Evolutionary conservation across 2,329 filamentous ascomycete species (phyloP).

Genomic region (Seiridium cupressi): DNA sequence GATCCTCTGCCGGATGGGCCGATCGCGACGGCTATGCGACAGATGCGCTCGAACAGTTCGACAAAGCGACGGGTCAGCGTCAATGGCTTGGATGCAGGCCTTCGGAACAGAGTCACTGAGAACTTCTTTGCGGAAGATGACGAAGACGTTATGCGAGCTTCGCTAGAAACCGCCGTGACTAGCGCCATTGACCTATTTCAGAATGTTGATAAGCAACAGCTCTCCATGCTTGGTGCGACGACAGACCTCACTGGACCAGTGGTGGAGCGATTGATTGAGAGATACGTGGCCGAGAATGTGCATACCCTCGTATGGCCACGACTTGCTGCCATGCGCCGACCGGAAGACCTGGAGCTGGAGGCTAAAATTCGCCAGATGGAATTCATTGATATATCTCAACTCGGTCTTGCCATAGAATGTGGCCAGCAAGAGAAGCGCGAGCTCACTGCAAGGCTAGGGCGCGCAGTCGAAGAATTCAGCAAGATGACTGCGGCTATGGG

Average conservation of each 20-base stretch:
- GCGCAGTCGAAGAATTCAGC: conserved; percentile 84
- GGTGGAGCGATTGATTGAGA: conserved; percentile 91
- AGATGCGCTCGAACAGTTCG: conserved; percentile 51
- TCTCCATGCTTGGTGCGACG: conserved; percentile 86
- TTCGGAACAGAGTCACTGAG: conserved; percentile 51
- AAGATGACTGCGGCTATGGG: conserved; percentile 76
- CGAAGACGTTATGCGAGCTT: conserved; percentile 84
- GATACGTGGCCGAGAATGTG: conserved; percentile 90
- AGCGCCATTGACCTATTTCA: conserved; percentile 95
- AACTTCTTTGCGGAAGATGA: conserved; percentile 81
- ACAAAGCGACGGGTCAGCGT: conserved; percentile 29
- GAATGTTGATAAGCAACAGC: conserved; percentile 89
- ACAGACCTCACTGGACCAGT: conserved; percentile 90
- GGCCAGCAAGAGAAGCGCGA: conserved; percentile 78
- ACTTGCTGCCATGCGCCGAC: conserved; percentile 72
- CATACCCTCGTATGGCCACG: conserved; percentile 87
- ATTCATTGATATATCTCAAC: conserved; percentile 88
- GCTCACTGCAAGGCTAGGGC: conserved; percentile 71
- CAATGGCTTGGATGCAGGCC: conserved; percentile 32
- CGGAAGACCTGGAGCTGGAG: conserved; percentile 85
- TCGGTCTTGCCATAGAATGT: conserved; percentile 83
- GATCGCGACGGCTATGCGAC: conserved; percentile 53
- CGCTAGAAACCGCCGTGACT: conserved; percentile 88
- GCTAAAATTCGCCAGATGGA: conserved; percentile 90
- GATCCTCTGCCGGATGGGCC: conserved; percentile 58